A percentile compares a stretch with the other conserved stretches of the same genome.
phyloP scores from a whole-genome alignment of 768 basidiomycete species.

The Wakefieldia striispora region DNA sequence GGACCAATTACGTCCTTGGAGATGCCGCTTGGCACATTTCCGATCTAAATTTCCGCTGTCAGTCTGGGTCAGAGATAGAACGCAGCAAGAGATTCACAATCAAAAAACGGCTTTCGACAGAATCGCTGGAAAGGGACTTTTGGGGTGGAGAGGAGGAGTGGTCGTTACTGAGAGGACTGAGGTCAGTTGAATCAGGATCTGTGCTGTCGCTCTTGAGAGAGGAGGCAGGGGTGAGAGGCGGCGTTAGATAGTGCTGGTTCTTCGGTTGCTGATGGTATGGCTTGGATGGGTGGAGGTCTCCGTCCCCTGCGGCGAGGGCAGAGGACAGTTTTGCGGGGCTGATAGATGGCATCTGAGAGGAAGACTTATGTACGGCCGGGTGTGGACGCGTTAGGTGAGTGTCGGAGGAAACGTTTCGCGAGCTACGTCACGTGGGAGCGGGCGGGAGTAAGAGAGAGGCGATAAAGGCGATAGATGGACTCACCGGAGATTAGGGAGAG shows the following conservation, averaged over 20 bases:
- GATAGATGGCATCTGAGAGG: constrained; percentile 18
- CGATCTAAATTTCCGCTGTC: constrained; percentile 32
- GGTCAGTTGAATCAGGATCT: constrained; percentile 33
- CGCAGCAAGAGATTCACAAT: constrained; percentile 19
- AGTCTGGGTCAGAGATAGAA: background rate
- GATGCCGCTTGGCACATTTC: constrained; percentile 36
- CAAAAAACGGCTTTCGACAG: constrained; percentile 31
- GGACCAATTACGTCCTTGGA: constrained; percentile 30
- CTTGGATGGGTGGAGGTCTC: constrained; percentile 17
- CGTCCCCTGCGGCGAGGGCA: constrained; percentile 12
- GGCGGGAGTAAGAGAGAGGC: constrained; percentile 8
- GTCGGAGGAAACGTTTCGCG: constrained; percentile 23
- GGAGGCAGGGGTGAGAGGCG: constrained; percentile 70
- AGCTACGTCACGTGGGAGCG: constrained; percentile 22
- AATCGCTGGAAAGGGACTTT: constrained; percentile 10
- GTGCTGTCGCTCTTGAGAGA: constrained; percentile 41
- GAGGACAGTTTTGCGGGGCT: constrained; percentile 12
- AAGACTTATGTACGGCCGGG: constrained; percentile 17
- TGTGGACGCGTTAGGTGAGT: constrained; percentile 31
- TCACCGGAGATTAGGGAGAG: constrained; percentile 69
- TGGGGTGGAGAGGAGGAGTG: constrained; percentile 18
- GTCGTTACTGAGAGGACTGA: constrained; percentile 17
- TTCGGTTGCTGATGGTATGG: constrained; percentile 23
- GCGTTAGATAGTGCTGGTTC: constrained; percentile 50
- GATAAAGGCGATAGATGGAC: constrained; percentile 9